Evolutionary conservation across 306 rosid species (phyloP), one percentile per base, ranked within the genome.

Genomic region (Macrotyloma uniflorum): DNA sequence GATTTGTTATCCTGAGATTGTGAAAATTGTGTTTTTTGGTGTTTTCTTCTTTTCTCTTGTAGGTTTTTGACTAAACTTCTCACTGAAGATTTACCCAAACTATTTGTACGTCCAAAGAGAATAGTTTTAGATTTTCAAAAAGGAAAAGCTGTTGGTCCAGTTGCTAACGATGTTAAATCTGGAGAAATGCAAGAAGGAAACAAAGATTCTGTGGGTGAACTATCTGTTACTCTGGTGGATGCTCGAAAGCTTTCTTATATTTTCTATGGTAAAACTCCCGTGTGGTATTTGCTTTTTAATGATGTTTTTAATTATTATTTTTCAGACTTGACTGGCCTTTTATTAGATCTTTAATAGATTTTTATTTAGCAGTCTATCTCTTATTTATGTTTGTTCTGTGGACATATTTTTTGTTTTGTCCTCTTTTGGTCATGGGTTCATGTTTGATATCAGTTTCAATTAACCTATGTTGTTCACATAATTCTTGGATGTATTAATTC

Each of bases 1-100:
- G 49, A 82, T 75, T 57, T 82, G 67, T 50, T 70, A 63, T 74
- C 69, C 13, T 3, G 18, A 63, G 65, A 36, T 73, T 80, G 20
- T 22, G 51, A 30, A 72, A 26, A 18, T 40, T 51, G 9, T 38
- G 12, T 70, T 22, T 24, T 15, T 54, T 58, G 13, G 14, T 36
- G 4, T 35, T 26, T 19, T 68, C 26, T 43, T 36, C 11, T 33
- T 65, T 54, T 55, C 42, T 66, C 74, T 72, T 78, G 45, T 83
- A 96, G 99, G 99, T 96, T 96, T 88, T 85, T 96, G 90, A 96
- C 67, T 9, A 96, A 96, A 85, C 98, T 96, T 87, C 98, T 96
- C 83, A 96, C 99, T 1, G 87, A 76, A 89, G 99, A 96, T 86
- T 87, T 96, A 86, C 99, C 99, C 30, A 82, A 87, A 77, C 71